phyloP scores from a whole-genome alignment of 768 basidiomycete species.

The Asterophora parasitica region DNA sequence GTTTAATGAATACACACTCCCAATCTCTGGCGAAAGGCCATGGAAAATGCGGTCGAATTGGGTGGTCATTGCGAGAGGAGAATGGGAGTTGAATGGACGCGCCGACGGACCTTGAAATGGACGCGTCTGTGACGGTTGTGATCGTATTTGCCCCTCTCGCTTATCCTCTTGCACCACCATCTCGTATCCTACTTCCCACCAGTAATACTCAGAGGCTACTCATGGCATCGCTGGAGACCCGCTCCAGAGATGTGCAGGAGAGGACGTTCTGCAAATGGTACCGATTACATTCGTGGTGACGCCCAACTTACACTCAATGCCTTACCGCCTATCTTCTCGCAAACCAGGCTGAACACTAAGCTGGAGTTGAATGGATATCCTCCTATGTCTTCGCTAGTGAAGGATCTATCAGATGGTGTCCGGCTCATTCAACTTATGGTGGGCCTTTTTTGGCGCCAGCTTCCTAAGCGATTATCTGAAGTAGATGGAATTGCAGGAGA shows the following conservation, averaged over 20 bases:
- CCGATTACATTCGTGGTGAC: neutral
- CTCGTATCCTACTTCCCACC: slow-evolving; percentile 9
- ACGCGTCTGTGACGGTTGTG: slow-evolving; percentile 26
- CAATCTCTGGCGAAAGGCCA: slow-evolving; percentile 64
- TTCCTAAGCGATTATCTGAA: slow-evolving; percentile 3
- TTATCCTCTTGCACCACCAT: slow-evolving; percentile 6
- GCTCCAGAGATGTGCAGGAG: slow-evolving; percentile 64
- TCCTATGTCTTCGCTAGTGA: slow-evolving; percentile 83
- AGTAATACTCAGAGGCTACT: slow-evolving; percentile 2
- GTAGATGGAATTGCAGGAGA: slow-evolving; percentile 57
- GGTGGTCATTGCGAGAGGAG: slow-evolving; percentile 48
- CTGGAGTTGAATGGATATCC: slow-evolving; percentile 81
- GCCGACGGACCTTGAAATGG: slow-evolving; percentile 40
- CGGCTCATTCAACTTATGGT: slow-evolving; percentile 95
- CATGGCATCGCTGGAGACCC: slow-evolving; percentile 59
- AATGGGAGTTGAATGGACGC: slow-evolving; percentile 26
- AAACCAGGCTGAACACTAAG: slow-evolving; percentile 87
- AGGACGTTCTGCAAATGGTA: slow-evolving; percentile 93
- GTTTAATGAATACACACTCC: slow-evolving; percentile 58
- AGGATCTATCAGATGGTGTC: slow-evolving; percentile 93
- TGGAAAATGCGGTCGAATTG: slow-evolving; percentile 87
- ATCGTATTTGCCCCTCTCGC: slow-evolving; percentile 8
- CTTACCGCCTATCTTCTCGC: slow-evolving; percentile 5
- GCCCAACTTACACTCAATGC: slow-evolving; percentile 3
- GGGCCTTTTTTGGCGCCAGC: slow-evolving; percentile 14